Conservation (phyloP, 2,329 filamentous ascomycete genomes). For the Aspergillus costaricaensis region DNA sequence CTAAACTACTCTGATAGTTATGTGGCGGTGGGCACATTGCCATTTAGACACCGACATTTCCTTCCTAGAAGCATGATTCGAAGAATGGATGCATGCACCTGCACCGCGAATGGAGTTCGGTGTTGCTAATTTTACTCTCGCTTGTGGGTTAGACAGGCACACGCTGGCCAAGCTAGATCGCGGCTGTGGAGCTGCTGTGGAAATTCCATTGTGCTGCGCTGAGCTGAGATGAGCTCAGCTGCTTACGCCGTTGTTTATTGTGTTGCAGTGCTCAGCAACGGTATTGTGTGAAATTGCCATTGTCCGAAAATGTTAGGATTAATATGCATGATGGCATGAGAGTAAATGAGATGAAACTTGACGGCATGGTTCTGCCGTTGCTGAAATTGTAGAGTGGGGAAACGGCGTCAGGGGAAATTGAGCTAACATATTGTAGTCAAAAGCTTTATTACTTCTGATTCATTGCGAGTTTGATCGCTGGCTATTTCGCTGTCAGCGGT, state of each 20-base stretch:
- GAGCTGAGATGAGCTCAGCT: too few species aligned
- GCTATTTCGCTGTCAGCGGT: not conserved
- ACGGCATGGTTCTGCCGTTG: not conserved
- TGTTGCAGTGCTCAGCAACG: not conserved
- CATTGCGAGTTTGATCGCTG: not conserved
- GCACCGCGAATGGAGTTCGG: not conserved
- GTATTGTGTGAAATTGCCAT: too few species aligned
- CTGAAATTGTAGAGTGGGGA: not conserved
- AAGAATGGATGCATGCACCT: not conserved
- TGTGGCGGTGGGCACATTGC: not conserved
- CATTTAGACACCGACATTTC: slow-evolving; percentile 1
- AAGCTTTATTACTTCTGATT: not conserved
- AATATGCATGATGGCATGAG: not conserved
- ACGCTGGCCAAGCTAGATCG: not conserved
- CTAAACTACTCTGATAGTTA: not conserved
- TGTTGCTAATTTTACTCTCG: slow-evolving; percentile 1
- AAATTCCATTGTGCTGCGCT: not conserved
- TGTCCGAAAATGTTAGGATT: too few species aligned
- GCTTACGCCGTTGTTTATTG: not conserved
- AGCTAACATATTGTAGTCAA: not conserved
- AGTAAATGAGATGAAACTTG: not conserved
- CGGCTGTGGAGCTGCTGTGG: not conserved
- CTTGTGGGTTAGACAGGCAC: not conserved
- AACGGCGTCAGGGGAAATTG: not conserved
- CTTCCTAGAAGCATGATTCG: not conserved